Conservation (phyloP, 768 basidiomycete species). For the Russula griseocarnosa region DNA sequence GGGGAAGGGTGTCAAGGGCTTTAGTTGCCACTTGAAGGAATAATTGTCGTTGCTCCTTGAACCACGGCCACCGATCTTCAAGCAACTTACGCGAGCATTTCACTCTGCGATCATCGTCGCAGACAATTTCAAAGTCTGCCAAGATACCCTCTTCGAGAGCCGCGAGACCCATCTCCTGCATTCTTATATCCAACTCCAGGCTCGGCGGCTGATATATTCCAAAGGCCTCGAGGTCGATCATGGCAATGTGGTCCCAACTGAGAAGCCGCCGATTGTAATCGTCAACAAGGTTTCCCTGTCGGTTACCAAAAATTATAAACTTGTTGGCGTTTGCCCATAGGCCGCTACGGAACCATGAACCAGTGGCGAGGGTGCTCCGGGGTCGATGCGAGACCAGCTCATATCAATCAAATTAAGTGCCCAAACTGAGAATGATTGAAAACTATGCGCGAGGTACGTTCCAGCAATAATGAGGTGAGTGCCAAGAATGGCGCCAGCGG, state of each 20-base stretch:
- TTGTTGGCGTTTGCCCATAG: conserved; percentile 81
- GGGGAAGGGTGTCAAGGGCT: conserved; percentile 55
- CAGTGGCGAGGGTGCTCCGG: conserved; percentile 80
- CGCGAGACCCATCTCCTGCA: conserved; percentile 82
- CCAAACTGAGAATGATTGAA: conserved; percentile 96
- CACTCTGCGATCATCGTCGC: conserved; percentile 84
- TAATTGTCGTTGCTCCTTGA: conserved; percentile 62
- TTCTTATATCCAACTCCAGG: conserved; percentile 57
- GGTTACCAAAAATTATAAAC: conserved; percentile 89
- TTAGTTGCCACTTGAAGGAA: conserved; percentile 56
- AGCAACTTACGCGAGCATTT: conserved; percentile 79
- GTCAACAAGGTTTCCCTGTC: conserved; percentile 79
- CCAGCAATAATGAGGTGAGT: conserved; percentile 91
- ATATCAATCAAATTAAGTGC: conserved; percentile 80
- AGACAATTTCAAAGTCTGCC: conserved; percentile 91
- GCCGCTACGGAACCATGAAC: conserved; percentile 94
- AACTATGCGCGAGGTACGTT: conserved; percentile 90
- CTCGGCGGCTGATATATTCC: conserved; percentile 90
- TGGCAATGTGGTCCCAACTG: conserved; percentile 89
- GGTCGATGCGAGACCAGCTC: conserved; percentile 85
- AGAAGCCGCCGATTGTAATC: conserved; percentile 89
- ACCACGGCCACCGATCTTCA: conserved; percentile 95
- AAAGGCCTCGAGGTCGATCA: conserved; percentile 89
- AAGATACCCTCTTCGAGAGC: conserved; percentile 75
- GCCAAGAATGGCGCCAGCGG: conserved; percentile 88